phyloP scores from a whole-genome alignment of 1,284 basidiomycete genomes.

The Sporisorium scitamineum region DNA sequence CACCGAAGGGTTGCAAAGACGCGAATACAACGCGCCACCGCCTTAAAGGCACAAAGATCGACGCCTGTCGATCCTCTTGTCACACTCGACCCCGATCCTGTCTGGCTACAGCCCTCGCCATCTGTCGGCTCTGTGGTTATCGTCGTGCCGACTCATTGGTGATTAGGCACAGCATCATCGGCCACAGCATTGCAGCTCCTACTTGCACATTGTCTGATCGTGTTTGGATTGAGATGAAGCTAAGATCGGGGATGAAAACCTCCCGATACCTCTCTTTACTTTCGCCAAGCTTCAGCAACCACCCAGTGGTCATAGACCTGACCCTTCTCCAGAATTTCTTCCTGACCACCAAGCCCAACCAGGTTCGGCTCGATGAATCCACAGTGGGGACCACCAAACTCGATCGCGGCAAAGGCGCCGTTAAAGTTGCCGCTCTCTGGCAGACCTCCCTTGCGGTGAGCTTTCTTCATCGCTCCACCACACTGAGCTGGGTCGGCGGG shows the following conservation, averaged over 20 bases:
- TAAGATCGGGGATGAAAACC: background rate
- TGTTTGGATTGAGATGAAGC: background rate
- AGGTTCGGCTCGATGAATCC: constrained; percentile 53
- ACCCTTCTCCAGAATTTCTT: constrained; percentile 53
- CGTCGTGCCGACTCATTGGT: too few species aligned
- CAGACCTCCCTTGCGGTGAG: constrained; percentile 39
- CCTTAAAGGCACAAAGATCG: background rate
- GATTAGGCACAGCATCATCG: constrained; percentile 1
- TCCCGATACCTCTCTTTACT: constrained; percentile 8
- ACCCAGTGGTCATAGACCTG: constrained; percentile 60
- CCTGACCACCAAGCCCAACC: constrained; percentile 39
- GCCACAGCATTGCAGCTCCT: background rate
- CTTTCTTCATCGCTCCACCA: constrained; percentile 44
- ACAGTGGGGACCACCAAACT: constrained; percentile 64
- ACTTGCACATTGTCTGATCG: background rate
- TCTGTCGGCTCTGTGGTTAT: too few species aligned
- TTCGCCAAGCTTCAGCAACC: constrained; percentile 43
- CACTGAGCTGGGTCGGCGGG: constrained; percentile 40
- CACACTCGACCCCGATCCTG: background rate
- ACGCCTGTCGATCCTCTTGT: background rate
- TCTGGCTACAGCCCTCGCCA: background rate
- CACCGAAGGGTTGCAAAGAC: constrained; percentile 1
- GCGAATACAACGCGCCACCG: background rate
- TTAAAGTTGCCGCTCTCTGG: constrained; percentile 43
- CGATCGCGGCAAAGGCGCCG: constrained; percentile 54